Evolutionary conservation across 2,329 filamentous ascomycete genomes (phyloP).

Genomic region (Colletotrichum viniferum): DNA sequence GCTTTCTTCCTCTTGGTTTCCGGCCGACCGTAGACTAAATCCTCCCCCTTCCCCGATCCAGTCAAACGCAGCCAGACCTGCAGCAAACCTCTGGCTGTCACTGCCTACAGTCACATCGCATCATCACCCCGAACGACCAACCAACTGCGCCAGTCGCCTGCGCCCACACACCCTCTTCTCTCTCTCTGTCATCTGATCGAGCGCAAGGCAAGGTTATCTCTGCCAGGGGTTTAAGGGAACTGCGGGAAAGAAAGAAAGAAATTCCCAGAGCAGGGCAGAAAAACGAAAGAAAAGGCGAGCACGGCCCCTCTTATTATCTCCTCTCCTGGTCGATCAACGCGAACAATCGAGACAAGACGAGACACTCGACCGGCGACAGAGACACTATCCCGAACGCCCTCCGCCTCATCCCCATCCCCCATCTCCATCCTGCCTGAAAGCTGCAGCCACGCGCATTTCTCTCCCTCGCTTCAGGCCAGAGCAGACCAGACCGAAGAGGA

Average conservation of each 20-base stretch:
- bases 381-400: slow-evolving; percentile 1
- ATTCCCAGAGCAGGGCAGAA: not conserved
- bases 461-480: not conserved
- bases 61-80: not conserved
- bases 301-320: slow-evolving; percentile 3
- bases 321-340: slow-evolving; percentile 8
- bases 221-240: not conserved
- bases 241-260: not conserved
- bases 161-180: not conserved
- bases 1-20: not conserved
- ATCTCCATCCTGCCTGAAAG: not conserved
- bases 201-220: not conserved
- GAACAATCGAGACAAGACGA: slow-evolving; percentile 16
- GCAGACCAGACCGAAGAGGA: not conserved
- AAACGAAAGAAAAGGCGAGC: not conserved
- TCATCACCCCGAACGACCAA: slow-evolving; percentile 3
- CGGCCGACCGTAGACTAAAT: not conserved
- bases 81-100: not conserved
- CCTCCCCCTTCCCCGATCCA: not conserved
- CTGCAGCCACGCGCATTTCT: not conserved
- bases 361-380: not conserved
- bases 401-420: not conserved
- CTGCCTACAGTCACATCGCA: not conserved
- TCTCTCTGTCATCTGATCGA: not conserved
- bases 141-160: not conserved